Evolutionary conservation across 2,329 filamentous ascomycete species (phyloP), one percentile per base, ranked within the genome.

Genomic region (Teratosphaeria zuluensis): DNA sequence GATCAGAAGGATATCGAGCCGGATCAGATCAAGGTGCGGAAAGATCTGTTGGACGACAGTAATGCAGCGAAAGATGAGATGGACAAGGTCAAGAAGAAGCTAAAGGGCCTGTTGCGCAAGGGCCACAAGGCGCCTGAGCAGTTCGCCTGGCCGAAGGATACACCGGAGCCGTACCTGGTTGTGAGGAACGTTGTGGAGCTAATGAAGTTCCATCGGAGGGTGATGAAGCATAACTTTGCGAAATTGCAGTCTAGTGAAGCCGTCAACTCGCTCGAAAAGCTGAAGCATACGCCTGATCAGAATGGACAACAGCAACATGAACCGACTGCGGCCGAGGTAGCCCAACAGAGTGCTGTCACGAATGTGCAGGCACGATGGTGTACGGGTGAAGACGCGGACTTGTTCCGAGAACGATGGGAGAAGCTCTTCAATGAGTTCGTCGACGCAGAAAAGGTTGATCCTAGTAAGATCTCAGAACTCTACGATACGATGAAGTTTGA

Each of bases 401-500:
- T 99, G 1, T 99, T 99, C 79, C 89, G 88, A 65, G 94, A 99
- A 73, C 84, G 94, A 32, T 99, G 94, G 94, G 94, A 97, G 76
- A 99, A 99, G 77, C 82, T 99, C 1, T 99, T 99, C 75, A 84
- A 87, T 54, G 94, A 99, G 71, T 99, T 99, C 69, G 94, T 89
- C 64, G 95, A 99, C 72, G 88, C 89, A 1, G 94, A 99, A 69
- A 99, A 99, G 77, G 91, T 97, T 19, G 94, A 99, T 73, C 95
- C 95, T 19, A 96, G 92, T 79, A 99, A 99, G 77, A 92, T 99
- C 62, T 96, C 91, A 4, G 94, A 99, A 76, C 82, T 99, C 2
- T 99, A 99, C 73, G 94, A 99, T 73, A 97, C 92, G 21, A 97
- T 99, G 94, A 99, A 99, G 74, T 99, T 97, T 64, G 94, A 99